Evolutionary conservation across 1,284 basidiomycete species (phyloP), one percentile per base, ranked within the genome.

Genomic region (Naganishia albida): DNA sequence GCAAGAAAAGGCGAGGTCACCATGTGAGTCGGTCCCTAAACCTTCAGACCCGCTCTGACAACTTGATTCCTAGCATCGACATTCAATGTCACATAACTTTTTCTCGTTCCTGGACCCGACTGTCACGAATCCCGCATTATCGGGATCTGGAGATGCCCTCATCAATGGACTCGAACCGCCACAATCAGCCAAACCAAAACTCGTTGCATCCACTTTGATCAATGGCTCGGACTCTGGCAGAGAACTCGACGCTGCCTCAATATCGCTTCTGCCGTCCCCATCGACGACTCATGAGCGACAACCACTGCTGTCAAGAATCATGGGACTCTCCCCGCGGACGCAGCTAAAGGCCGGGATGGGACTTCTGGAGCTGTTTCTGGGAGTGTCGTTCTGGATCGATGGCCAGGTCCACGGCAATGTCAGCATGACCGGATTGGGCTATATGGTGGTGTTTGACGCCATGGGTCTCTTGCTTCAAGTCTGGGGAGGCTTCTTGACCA

Each of bases 361-460:
- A 0, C 52, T 77, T 1, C 67, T 80, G 18, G 81, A 85, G 70
- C 80, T 83, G 43, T 73, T 78, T 0, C 73, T 85, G 2, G 85
- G 85, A 1, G 81, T 82, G 1, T 77, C 76, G 4, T 72, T 98
- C 12, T 99, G 95, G 95, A 87, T 95, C 2, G 83, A 84, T n/a
- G 94, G 93, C 1, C 95, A 98, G 77, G 87, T 89, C 67, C 85
- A 86, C 30, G 94, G 94, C 18, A 93, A 91, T 55, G 81, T 97
- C 28, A 84, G 89, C 1, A 87, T 90, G 64, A 94, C 93, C 0
- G 95, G 92, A 0, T 78, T 98, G 16, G 95, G 95, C 0, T 99
- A 98, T 75, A 89, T 96, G 83, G 86, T 96, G 34, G 93, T 98
- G 0, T 99, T 98, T 73, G 95, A 99, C 75, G 86, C 92, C 2